phyloP scores from a whole-genome alignment of 371 early-diverging fungal genomes.

The Haplosporangium sp. region DNA sequence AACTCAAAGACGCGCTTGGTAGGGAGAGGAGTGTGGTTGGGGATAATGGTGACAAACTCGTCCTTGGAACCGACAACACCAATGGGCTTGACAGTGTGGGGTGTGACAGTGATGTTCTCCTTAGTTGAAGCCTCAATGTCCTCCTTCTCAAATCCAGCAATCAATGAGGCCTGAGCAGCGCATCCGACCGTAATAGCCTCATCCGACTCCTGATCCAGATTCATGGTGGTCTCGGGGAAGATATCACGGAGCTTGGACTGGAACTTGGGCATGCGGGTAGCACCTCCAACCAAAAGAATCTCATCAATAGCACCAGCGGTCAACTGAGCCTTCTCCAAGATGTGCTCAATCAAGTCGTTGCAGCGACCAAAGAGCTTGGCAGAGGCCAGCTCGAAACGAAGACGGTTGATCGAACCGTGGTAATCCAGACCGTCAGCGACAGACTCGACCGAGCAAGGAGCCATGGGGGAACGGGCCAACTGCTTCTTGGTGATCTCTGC shows the following conservation, averaged over 20 bases:
- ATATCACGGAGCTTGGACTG: slow-evolving; percentile 82
- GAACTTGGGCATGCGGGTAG: slow-evolving; percentile 98
- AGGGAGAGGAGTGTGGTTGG: slow-evolving; percentile 88
- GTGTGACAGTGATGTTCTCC: slow-evolving; percentile 73
- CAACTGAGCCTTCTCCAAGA: slow-evolving; percentile 52
- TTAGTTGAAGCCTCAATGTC: slow-evolving; percentile 65
- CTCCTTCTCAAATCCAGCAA: slow-evolving; percentile 70
- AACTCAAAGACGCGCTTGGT: slow-evolving; percentile 83
- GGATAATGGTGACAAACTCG: slow-evolving; percentile 81
- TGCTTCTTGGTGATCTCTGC: slow-evolving; percentile 96
- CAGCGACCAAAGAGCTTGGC: slow-evolving; percentile 83
- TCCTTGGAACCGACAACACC: slow-evolving; percentile 82
- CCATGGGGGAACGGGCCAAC: slow-evolving; percentile 85
- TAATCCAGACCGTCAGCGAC: slow-evolving; percentile 95
- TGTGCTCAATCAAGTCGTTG: slow-evolving; percentile 77
- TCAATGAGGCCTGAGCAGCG: slow-evolving; percentile 92
- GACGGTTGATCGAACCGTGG: slow-evolving; percentile 86
- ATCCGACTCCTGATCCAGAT: slow-evolving; percentile 85
- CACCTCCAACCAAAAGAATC: slow-evolving; percentile 97
- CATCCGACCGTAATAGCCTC: slow-evolving; percentile 99
- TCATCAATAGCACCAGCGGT: slow-evolving; percentile 73
- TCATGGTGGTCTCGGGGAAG: slow-evolving; percentile 88
- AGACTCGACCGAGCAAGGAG: slow-evolving; percentile 94
- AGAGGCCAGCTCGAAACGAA: slow-evolving; percentile 93
- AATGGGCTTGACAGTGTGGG: slow-evolving; percentile 78